phyloP scores from a whole-genome alignment of 805 yeast species.

The Metschnikowia baotianmanensis region DNA sequence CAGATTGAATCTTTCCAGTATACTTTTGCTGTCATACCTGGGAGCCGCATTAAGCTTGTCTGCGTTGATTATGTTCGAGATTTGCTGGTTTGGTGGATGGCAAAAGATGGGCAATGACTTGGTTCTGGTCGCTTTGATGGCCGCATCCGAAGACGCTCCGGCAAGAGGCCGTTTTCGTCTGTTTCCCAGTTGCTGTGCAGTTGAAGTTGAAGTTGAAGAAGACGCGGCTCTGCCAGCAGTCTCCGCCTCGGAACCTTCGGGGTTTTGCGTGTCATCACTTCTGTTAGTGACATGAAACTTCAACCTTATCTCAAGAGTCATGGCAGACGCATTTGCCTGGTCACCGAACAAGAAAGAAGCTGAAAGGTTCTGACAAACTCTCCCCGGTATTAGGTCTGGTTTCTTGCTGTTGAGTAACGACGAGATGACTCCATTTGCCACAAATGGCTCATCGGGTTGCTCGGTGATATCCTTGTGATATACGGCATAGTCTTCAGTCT shows the following conservation, averaged over 20 bases:
- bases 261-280: conserved; percentile 7
- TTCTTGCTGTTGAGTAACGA: conserved; percentile 26
- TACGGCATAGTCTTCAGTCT: conserved; percentile 42
- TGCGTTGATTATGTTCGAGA: conserved; percentile 41
- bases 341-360: conserved; percentile 39
- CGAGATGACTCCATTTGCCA: conserved; percentile 40
- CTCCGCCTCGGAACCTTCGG: conserved; percentile 11
- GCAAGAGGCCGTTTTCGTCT: conserved; percentile 13
- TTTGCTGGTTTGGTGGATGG: conserved; percentile 38
- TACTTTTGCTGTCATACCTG: conserved; percentile 38
- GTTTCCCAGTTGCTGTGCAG: conserved; percentile 4
- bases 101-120: conserved; percentile 42
- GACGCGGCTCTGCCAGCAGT: neutral
- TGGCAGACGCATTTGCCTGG: conserved; percentile 35
- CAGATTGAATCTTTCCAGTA: conserved; percentile 45
- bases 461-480: conserved; percentile 47
- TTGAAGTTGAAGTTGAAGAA: conserved; percentile 3
- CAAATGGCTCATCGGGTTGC: conserved; percentile 49
- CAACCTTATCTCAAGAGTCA: conserved; percentile 57
- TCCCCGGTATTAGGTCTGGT: conserved; percentile 41
- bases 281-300: conserved; percentile 43
- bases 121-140: conserved; percentile 43
- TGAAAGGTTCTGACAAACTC: conserved; percentile 58
- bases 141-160: conserved; percentile 15
- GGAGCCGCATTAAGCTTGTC: conserved; percentile 39